Base-by-base conservation (phyloP, 768 basidiomycete species). In the Phallus indusiatus region DNA sequence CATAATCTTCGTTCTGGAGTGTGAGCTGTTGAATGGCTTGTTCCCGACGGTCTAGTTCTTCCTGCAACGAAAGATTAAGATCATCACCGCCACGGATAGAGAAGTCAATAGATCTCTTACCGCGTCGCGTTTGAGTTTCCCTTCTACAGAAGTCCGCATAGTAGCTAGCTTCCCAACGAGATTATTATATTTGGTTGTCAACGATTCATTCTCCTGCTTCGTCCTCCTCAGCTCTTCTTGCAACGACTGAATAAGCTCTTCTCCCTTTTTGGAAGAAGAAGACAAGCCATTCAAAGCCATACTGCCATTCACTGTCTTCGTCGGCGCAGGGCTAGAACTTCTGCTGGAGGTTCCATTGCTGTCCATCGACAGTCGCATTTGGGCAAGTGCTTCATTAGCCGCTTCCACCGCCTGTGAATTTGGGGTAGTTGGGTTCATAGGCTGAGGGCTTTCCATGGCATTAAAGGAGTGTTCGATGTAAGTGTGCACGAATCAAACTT, bases 1-100 rank as follows among this genome's bases (percentile, higher is more conserved):
- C 69, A 16, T 94, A 76, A 66, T 90, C 85, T 6, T 90, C 86
- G 67, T 86, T 90, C 67, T 92, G 84, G 1, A 79, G 81, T 1
- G 81, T 84, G 24, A 99, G 74, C 61, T 85, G 82, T 60, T 88
- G 88, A 35, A 96, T 80, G 36, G 86, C 78, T 64, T 89, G 85
- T 68, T 94, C 94, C 62, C 91, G 80, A 63, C 93, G 81, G 77
- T 98, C 96, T 47, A 99, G 86, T 79, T 98, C 96, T 84, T 98
- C 96, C 95, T 99, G 76, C 64, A 12, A n/a, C 59, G 62, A 70
- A 49, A 37, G 37, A 64, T 47, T 60, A 54, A 60, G 61, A 61
- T 55, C 53, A 59, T 57, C 33, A 35, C 49, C 10, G 47, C 18
- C 37, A 17, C 47, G 34, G 5, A 50, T 21, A 56, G 16, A 18